Evolutionary conservation across 2,329 filamentous ascomycete genomes (phyloP).

Genomic region (Hortaea werneckii): DNA sequence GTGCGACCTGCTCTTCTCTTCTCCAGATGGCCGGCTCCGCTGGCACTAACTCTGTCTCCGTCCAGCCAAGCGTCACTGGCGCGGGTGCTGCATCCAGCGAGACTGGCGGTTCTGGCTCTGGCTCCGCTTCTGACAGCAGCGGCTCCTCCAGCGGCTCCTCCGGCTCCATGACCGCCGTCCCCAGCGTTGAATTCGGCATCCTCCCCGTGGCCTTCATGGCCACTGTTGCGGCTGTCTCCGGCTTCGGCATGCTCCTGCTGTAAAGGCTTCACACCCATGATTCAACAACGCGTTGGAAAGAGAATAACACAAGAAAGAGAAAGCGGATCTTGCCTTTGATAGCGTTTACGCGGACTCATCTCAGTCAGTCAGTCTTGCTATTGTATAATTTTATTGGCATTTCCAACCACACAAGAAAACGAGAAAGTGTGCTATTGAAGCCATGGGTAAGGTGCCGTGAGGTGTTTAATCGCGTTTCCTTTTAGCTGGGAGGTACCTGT

Average conservation of each 20-base stretch:
- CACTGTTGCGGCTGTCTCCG: conserved; percentile 17
- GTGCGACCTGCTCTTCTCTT: conserved; percentile 46
- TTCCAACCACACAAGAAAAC: too few species aligned
- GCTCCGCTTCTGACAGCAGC: background rate
- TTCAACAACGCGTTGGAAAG: background rate
- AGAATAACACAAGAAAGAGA: background rate
- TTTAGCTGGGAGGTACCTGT: too few species aligned
- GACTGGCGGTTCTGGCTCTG: conserved; percentile 16
- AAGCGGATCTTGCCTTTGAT: background rate
- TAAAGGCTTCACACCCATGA: conserved; percentile 6
- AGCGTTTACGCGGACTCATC: background rate
- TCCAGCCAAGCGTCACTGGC: conserved; percentile 33
- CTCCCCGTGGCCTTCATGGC: conserved; percentile 19
- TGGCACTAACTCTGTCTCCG: conserved; percentile 48
- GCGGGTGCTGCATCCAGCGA: conserved; percentile 19
- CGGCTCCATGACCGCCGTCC: conserved; percentile 8
- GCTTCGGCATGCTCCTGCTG: conserved; percentile 24
- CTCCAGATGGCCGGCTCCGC: conserved; percentile 54
- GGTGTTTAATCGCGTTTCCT: too few species aligned
- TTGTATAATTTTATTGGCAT: too few species aligned
- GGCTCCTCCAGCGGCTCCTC: conserved; percentile 14
- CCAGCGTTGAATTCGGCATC: conserved; percentile 11
- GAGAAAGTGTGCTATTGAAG: too few species aligned
- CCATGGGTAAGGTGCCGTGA: too few species aligned
- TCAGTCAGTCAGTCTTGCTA: too few species aligned